A percentile compares a stretch with the other conserved stretches of the same genome.
Evolutionary conservation across 495 filamentous ascomycete species (phyloP).

Genomic region (Aspergillus taichungensis): DNA sequence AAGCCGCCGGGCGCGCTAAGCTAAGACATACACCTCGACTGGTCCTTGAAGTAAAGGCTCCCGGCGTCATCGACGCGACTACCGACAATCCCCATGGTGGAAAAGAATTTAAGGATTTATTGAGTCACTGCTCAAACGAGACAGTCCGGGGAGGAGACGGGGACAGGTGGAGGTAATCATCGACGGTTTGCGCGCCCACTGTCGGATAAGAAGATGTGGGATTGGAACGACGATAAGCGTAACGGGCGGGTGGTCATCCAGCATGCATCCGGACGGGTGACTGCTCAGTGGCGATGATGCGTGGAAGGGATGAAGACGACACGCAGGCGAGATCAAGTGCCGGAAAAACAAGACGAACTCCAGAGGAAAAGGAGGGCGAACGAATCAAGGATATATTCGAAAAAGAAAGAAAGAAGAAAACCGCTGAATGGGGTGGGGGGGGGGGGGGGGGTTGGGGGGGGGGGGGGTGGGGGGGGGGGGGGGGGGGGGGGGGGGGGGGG

Average conservation of each 20-base stretch:
- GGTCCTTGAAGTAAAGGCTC: constrained; percentile 78
- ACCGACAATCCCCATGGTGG: constrained; percentile 81
- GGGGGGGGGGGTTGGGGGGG: constrained; percentile 21
- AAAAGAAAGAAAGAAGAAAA: constrained; percentile 10
- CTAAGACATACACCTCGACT: constrained; percentile 64
- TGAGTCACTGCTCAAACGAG: constrained; percentile 25
- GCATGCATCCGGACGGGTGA: not conserved
- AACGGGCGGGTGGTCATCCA: constrained; percentile 17
- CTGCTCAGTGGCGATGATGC: constrained; percentile 9
- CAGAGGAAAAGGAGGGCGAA: constrained; percentile 1
- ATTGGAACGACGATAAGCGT: not conserved
- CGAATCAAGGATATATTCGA: constrained; percentile 4
- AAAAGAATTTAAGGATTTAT: constrained; percentile 10
- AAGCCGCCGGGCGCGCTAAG: not conserved
- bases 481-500: constrained; percentile 20
- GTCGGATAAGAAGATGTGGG: constrained; percentile 14
- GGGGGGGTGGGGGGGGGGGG: constrained; percentile 30
- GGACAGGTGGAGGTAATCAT: constrained; percentile 27
- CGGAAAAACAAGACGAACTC: not conserved
- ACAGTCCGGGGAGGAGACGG: constrained; percentile 21
- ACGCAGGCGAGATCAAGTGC: not conserved
- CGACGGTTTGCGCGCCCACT: constrained; percentile 24
- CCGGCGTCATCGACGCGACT: constrained; percentile 85
- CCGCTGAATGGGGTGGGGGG: constrained; percentile 11
- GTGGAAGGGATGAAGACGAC: no score